Percentiles rank a stretch among this genome's conserved stretches.
Conservation (phyloP, 805 yeast species). For the Yamadazyma akitaensis region DNA sequence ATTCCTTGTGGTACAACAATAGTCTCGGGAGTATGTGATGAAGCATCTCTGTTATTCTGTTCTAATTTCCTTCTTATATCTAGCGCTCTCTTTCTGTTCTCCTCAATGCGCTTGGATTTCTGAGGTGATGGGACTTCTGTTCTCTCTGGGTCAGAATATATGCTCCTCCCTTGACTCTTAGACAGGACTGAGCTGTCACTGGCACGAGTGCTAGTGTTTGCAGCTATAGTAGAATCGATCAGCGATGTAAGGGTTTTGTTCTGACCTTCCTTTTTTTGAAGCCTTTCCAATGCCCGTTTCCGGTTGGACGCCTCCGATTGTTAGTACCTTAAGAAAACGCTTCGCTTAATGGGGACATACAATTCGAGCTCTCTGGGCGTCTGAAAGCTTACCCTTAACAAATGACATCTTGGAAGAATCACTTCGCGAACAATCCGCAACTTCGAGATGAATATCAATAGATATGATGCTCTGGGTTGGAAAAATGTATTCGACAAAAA, state of each 20-base stretch:
- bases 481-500: background rate
- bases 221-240: constrained; percentile 5
- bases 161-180: too few species aligned
- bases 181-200: too few species aligned
- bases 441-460: too few species aligned
- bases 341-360: constrained; percentile 26
- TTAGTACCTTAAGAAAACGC: constrained; percentile 3
- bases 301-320: constrained; percentile 57
- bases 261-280: constrained; percentile 40
- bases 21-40: constrained; percentile 13
- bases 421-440: background rate
- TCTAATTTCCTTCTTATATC: constrained; percentile 37
- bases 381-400: constrained; percentile 24
- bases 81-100: constrained; percentile 53
- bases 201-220: background rate
- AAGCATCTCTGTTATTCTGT: constrained; percentile 37
- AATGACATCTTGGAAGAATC: constrained; percentile 1
- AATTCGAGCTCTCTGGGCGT: constrained; percentile 32
- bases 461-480: background rate
- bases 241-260: constrained; percentile 7
- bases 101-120: constrained; percentile 47
- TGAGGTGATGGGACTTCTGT: constrained; percentile 41
- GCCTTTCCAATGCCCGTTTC: constrained; percentile 55
- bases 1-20: constrained; percentile 11
- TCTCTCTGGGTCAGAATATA: background rate